Conservation (phyloP, 1,139 yeast species). For the Groenewaldozyma auringiensis region DNA sequence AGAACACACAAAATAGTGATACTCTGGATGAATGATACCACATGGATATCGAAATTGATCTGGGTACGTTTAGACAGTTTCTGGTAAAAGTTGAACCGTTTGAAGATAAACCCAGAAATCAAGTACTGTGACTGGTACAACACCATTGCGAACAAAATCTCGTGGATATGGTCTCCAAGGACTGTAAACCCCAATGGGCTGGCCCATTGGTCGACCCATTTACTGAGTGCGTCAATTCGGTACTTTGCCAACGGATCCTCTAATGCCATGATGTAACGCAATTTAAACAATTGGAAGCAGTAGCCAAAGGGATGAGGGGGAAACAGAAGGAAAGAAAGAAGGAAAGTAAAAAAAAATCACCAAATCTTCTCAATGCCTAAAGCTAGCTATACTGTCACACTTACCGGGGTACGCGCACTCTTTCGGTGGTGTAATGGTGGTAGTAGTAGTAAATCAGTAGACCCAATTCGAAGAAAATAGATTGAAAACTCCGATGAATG, state of each 20-base stretch:
- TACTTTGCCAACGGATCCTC: conserved; percentile 15
- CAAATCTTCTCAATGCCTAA: no score
- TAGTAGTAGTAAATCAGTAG: no score
- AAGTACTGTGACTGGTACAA: conserved; percentile 41
- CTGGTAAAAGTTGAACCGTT: conserved; percentile 39
- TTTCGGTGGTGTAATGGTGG: no score
- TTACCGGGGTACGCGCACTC: no score
- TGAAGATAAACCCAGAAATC: conserved; percentile 39
- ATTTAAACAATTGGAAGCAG: no score
- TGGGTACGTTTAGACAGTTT: conserved; percentile 40
- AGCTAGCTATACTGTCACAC: no score
- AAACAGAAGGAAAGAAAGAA: not conserved
- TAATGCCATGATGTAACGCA: not conserved
- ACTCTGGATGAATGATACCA: conserved; percentile 82
- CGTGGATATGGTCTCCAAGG: conserved; percentile 45
- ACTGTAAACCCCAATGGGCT: conserved; percentile 21
- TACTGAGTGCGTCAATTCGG: conserved; percentile 10
- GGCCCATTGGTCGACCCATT: conserved; percentile 12
- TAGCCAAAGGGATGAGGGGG: no score
- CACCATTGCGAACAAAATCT: conserved; percentile 39
- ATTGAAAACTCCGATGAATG: no score
- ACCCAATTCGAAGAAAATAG: no score
- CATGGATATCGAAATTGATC: conserved; percentile 78
- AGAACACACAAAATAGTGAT: conserved; percentile 47
- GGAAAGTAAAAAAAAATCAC: not conserved